Evolutionary conservation across 352 stramenopile species (phyloP).

Genomic region (Phytopythium mirpurense): DNA sequence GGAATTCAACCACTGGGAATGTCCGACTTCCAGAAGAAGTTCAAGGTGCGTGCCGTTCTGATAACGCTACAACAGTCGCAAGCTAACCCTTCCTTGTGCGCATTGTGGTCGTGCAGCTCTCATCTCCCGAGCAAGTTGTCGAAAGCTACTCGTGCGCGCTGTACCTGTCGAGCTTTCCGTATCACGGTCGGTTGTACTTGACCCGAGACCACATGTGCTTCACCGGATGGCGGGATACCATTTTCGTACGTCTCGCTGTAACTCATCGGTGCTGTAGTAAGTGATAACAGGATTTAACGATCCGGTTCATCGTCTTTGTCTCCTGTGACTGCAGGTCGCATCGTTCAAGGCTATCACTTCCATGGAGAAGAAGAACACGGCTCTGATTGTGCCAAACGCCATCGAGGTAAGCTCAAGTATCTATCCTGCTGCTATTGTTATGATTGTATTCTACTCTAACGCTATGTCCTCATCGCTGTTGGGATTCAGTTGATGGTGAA

Average conservation of each 20-base stretch:
- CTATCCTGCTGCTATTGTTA: too few relatives aligned
- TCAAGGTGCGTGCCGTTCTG: slow-evolving; percentile 37
- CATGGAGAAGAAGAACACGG: slow-evolving; percentile 85
- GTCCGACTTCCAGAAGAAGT: slow-evolving; percentile 81
- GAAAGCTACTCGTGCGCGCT: slow-evolving; percentile 82
- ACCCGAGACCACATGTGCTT: slow-evolving; percentile 77
- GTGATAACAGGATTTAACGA: too few relatives aligned
- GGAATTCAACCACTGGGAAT: slow-evolving; percentile 41
- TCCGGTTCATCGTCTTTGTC: background rate
- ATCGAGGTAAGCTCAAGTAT: slow-evolving; percentile 49
- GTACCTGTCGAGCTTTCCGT: slow-evolving; percentile 77
- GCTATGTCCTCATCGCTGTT: background rate
- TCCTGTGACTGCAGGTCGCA: slow-evolving; percentile 34
- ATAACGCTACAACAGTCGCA: too few relatives aligned
- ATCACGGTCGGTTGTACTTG: slow-evolving; percentile 75
- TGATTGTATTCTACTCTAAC: background rate
- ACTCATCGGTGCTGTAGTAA: background rate
- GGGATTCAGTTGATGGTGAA: slow-evolving; percentile 46
- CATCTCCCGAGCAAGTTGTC: slow-evolving; percentile 70
- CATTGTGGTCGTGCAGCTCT: slow-evolving; percentile 31
- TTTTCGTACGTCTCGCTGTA: slow-evolving; percentile 43
- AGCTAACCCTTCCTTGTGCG: too few relatives aligned
- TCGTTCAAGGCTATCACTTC: slow-evolving; percentile 62
- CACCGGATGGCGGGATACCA: slow-evolving; percentile 73
- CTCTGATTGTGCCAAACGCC: slow-evolving; percentile 80